Evolutionary conservation across 768 basidiomycete species (phyloP).

Genomic region (Kwoniella sp.): DNA sequence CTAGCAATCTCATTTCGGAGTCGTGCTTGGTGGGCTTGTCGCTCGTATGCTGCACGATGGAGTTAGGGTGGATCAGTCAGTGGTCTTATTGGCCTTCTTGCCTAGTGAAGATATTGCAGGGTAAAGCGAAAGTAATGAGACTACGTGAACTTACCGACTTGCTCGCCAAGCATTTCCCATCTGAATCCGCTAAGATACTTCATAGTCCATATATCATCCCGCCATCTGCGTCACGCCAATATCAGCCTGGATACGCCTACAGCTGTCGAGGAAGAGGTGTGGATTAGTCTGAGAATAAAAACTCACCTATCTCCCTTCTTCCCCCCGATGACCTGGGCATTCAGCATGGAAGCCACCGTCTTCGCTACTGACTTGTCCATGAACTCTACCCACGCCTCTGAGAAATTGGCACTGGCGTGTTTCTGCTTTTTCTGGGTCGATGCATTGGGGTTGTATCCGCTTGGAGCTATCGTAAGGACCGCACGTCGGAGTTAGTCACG

Average conservation of each 20-base stretch:
- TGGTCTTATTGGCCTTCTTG: too few relatives aligned
- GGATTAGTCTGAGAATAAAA: not conserved
- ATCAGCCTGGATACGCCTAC: not conserved
- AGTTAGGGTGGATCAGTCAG: too few relatives aligned
- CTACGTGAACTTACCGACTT: constrained; percentile 73
- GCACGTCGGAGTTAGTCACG: not conserved
- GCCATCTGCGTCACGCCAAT: constrained; percentile 64
- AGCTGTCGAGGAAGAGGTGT: not conserved
- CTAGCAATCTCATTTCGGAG: constrained; percentile 89
- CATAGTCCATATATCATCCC: constrained; percentile 99
- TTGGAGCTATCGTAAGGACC: constrained; percentile 61
- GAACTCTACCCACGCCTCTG: constrained; percentile 99
- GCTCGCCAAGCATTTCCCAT: constrained; percentile 98
- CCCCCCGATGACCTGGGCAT: constrained; percentile 85
- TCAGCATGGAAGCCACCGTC: constrained; percentile 89
- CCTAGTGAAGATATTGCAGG: too few relatives aligned
- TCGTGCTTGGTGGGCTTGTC: constrained; percentile 80
- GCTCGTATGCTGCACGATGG: constrained; percentile 75
- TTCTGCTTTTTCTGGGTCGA: constrained; percentile 64
- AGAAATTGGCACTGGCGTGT: constrained; percentile 85
- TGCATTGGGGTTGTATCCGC: constrained; percentile 34
- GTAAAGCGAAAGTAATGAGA: too few relatives aligned
- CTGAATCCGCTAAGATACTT: constrained; percentile 97
- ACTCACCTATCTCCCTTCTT: constrained; percentile 55
- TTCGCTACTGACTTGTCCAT: constrained; percentile 89